These are phyloP conservation scores for Leccinum boreale DNA, from an alignment of 768 basidiomycete species.

Conservation along the genomic window DNA sequence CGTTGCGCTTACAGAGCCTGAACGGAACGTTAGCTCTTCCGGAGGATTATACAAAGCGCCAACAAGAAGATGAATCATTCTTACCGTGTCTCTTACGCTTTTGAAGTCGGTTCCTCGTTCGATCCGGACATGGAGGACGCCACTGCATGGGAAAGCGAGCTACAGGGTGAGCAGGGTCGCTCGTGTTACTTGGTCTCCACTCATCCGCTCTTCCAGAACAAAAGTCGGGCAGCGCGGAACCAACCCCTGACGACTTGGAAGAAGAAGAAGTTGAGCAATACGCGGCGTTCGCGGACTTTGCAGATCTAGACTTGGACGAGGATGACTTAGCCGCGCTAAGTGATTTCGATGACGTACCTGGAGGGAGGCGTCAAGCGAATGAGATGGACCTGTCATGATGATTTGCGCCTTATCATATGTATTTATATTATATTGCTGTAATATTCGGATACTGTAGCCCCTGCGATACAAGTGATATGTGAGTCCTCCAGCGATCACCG, in stretches of 20 bases:
- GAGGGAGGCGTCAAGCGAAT: background rate
- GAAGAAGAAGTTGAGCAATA: conserved; percentile 45
- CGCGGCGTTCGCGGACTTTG: conserved; percentile 43
- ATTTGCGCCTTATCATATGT: background rate
- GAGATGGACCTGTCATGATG: conserved; percentile 29
- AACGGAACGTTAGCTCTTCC: conserved; percentile 50
- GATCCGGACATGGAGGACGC: conserved; percentile 71
- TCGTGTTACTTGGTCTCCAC: background rate
- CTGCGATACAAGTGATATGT: too few relatives aligned
- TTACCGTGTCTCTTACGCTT: conserved; percentile 61
- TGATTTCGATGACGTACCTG: conserved; percentile 21
- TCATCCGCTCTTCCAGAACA: conserved; percentile 5
- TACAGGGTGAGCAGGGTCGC: conserved; percentile 36
- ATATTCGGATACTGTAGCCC: background rate
- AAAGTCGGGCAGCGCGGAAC: conserved; percentile 12
- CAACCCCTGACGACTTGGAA: conserved; percentile 46
- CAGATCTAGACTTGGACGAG: conserved; percentile 35
- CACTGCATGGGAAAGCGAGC: conserved; percentile 55
- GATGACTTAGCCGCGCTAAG: conserved; percentile 17
- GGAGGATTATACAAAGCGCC: conserved; percentile 58
- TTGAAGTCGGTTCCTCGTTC: conserved; percentile 72
- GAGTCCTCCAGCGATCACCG: conserved; percentile 9
- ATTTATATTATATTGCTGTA: background rate
- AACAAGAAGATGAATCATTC: conserved; percentile 47
- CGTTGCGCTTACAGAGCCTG: conserved; percentile 6